phyloP scores from a whole-genome alignment of 2,329 filamentous ascomycete genomes.

The Aspergillus tubingensis region DNA sequence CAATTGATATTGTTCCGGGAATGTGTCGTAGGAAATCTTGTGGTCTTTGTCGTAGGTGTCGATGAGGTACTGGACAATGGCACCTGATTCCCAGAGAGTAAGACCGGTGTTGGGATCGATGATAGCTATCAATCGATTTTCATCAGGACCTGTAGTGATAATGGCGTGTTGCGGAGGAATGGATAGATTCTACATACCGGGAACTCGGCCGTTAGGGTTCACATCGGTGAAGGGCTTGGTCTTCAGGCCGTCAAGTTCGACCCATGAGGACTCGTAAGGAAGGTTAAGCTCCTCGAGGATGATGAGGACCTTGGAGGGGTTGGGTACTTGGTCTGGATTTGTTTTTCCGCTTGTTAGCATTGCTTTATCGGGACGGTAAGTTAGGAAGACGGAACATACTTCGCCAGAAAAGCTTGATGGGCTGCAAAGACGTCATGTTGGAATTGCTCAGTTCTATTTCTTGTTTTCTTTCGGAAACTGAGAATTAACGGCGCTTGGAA shows the following conservation, averaged over 20 bases:
- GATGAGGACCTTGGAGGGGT: conserved; percentile 4
- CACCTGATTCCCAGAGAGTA: conserved; percentile 1
- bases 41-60: neutral
- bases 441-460: neutral
- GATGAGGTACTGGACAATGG: neutral
- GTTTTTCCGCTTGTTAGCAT: neutral
- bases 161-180: neutral
- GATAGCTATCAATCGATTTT: neutral
- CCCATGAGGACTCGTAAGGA: neutral
- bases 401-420: conserved; percentile 1
- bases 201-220: conserved; percentile 1
- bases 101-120: neutral
- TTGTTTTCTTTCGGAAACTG: neutral
- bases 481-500: too few relatives aligned
- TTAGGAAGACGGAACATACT: neutral
- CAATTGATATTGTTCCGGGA: neutral
- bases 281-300: neutral
- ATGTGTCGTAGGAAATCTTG: neutral
- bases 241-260: neutral
- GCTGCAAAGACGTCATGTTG: neutral
- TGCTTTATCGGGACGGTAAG: too few relatives aligned
- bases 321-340: neutral
- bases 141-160: too few relatives aligned
- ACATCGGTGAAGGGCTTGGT: conserved; percentile 1
- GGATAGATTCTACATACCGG: neutral